A percentile compares a stretch with the other conserved stretches of the same genome.
phyloP scores from a whole-genome alignment of 768 basidiomycete genomes.

The Cystobasidium ongulense region DNA sequence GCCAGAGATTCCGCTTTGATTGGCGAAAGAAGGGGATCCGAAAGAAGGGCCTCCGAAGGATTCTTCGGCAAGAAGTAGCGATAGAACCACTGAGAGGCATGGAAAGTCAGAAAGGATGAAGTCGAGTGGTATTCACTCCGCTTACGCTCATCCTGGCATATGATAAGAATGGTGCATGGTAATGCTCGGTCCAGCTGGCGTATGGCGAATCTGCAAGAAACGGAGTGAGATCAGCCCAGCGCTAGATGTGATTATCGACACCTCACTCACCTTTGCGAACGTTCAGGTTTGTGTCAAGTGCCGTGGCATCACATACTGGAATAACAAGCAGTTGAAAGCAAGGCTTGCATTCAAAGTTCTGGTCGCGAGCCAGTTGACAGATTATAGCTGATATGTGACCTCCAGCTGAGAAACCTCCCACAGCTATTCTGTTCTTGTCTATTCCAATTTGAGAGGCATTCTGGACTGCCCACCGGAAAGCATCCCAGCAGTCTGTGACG shows the following conservation, averaged over 20 bases:
- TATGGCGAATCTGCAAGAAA: neutral
- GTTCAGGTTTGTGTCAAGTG: constrained; percentile 17
- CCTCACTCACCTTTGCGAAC: neutral
- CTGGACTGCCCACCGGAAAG: constrained; percentile 11
- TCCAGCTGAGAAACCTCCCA: constrained; percentile 31
- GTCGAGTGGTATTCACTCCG: neutral
- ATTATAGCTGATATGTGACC: constrained; percentile 31
- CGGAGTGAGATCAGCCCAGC: neutral
- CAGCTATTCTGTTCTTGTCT: constrained; percentile 15
- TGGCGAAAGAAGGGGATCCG: constrained; percentile 15
- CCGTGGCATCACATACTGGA: constrained; percentile 31
- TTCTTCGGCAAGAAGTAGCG: constrained; percentile 24
- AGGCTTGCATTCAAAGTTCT: neutral
- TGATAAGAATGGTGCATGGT: constrained; percentile 25
- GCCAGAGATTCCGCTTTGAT: constrained; percentile 12
- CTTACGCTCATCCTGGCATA: constrained; percentile 25
- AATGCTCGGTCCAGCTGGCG: constrained; percentile 23
- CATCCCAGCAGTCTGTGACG: constrained; percentile 29
- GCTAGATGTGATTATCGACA: neutral
- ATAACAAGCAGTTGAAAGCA: constrained; percentile 30
- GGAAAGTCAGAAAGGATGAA: neutral
- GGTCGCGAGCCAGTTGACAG: constrained; percentile 18
- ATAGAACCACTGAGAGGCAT: constrained; percentile 21
- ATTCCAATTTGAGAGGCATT: neutral
- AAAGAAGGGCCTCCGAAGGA: neutral